Evolutionary conservation across 139 green algal genomes (phyloP).

Genomic region (Diplosphaera chodatii): DNA sequence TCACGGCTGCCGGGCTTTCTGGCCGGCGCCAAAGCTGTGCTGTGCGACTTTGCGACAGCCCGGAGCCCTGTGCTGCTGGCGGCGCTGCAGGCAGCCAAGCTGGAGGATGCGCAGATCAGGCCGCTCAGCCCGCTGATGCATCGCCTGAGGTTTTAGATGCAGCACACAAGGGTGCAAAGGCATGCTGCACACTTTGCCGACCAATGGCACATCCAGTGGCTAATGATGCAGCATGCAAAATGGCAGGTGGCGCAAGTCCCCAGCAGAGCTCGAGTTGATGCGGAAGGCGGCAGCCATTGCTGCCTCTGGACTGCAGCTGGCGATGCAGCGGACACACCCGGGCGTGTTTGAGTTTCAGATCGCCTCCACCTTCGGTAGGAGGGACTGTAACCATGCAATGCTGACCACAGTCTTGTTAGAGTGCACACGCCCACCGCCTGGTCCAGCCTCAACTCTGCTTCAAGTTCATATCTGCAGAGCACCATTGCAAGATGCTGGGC

Average conservation of each 20-base stretch:
- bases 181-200: no score
- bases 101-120: conserved; percentile 13
- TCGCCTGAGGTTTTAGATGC: no score
- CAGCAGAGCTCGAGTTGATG: conserved; percentile 59
- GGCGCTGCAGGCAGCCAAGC: conserved; percentile 11
- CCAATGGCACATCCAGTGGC: no score
- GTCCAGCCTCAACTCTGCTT: no score
- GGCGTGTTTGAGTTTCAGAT: conserved; percentile 52
- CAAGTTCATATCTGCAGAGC: no score
- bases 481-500: conserved; percentile 41
- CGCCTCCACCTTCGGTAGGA: conserved; percentile 64
- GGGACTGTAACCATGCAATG: no score
- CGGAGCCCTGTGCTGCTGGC: conserved; percentile 6
- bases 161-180: no score
- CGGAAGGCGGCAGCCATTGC: conserved; percentile 37
- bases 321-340: conserved; percentile 41
- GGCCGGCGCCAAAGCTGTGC: conserved; percentile 2
- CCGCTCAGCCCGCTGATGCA: conserved; percentile 46
- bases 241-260: conserved; percentile 59
- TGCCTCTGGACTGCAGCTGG: conserved; percentile 39
- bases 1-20: conserved; percentile 12
- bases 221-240: no score
- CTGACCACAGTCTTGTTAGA: no score
- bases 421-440: no score
- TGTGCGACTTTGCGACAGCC: conserved; percentile 9